Base-by-base conservation (phyloP, 2,329 filamentous ascomycete species). In the Trichoderma brevicompactum region DNA sequence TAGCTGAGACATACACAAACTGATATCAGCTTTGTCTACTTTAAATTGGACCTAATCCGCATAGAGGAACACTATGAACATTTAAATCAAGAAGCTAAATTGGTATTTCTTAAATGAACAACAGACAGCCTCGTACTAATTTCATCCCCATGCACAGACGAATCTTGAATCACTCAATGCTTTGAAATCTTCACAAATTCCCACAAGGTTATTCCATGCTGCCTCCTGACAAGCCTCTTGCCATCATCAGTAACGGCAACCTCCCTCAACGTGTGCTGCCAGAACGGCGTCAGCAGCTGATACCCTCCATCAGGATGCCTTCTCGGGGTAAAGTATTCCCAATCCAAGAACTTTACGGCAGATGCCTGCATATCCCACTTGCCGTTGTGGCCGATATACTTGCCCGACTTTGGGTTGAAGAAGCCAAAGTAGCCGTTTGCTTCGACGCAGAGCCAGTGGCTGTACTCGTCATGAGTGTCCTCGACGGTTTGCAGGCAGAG, bases 231-330 rank as follows among this genome's bases (percentile, higher is more conserved):
- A 5, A 66, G 64, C 12, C 15, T 53, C 9, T 38, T 4, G 15
- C 64, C 64, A 32, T 65, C 56, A n/a, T 65, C 64, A 15, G 34
- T 46, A 28, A 62, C 40, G 15, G 36, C 23, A 7, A 66, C n/a
- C 13, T 55, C 17, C 64, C 17, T 62, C 48, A 66, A n/a, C 28
- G 56, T 46, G 32, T 36, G 41, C 7, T 50, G 23, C 17, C 28
- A 38, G 19, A 28, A 28, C 12, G 53, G 62, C 38, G 50, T 43
- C 17, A 66, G 17, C 23, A 66, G 56, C 38, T 62, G 58, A 34
- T 66, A 66, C 17, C 64, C 64, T 2, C 64, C 56, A 15, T 66
- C 56, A 7, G 64, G 56, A 40, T 66, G 64, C n/a, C 43, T 52
- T 43, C 55, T 49, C 3, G 46, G 38, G 3, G 61, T 43, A 6